A percentile compares a stretch with the other conserved stretches of the same genome.
Evolutionary conservation across 2,329 filamentous ascomycete genomes (phyloP).

Genomic region (Aureobasidium sp.): DNA sequence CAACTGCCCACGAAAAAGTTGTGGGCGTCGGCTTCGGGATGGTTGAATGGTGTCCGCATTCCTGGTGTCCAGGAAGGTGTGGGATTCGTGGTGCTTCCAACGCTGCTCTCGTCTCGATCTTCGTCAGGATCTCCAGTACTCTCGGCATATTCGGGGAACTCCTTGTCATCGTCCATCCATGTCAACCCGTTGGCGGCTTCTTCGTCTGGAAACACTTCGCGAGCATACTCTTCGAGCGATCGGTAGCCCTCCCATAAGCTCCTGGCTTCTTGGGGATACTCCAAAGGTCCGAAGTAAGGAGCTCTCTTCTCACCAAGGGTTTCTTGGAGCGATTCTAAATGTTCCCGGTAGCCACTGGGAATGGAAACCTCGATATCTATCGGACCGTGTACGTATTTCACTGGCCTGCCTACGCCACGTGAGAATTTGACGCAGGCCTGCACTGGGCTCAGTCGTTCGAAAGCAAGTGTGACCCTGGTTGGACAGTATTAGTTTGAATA

Average conservation of each 20-base stretch:
- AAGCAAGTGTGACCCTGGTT: conserved; percentile 73
- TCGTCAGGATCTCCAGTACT: conserved; percentile 19
- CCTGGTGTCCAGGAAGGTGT: conserved; percentile 16
- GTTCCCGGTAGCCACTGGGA: conserved; percentile 79
- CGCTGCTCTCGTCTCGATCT: conserved; percentile 6
- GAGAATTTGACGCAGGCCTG: conserved; percentile 79
- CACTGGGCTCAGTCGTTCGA: conserved; percentile 75
- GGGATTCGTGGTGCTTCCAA: conserved; percentile 10
- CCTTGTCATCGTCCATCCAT: conserved; percentile 66
- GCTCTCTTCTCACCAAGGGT: conserved; percentile 53
- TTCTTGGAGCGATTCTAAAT: conserved; percentile 61
- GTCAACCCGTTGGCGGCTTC: conserved; percentile 88
- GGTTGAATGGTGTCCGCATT: conserved; percentile 17
- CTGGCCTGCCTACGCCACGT: conserved; percentile 67
- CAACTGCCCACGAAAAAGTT: conserved; percentile 19
- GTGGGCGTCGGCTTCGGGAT: conserved; percentile 16
- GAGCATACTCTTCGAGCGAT: conserved; percentile 86
- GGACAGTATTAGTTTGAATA: background rate
- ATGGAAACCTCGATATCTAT: conserved; percentile 83
- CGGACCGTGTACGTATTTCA: conserved; percentile 68
- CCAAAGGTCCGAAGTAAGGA: conserved; percentile 56
- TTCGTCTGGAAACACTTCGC: conserved; percentile 89
- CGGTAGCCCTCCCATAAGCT: conserved; percentile 87
- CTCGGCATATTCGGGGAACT: conserved; percentile 17
- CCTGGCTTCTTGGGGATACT: conserved; percentile 63